These are phyloP conservation scores for Metschnikowia gelsemii DNA, from an alignment of 805 yeast genomes.

Conservation along the genomic window DNA sequence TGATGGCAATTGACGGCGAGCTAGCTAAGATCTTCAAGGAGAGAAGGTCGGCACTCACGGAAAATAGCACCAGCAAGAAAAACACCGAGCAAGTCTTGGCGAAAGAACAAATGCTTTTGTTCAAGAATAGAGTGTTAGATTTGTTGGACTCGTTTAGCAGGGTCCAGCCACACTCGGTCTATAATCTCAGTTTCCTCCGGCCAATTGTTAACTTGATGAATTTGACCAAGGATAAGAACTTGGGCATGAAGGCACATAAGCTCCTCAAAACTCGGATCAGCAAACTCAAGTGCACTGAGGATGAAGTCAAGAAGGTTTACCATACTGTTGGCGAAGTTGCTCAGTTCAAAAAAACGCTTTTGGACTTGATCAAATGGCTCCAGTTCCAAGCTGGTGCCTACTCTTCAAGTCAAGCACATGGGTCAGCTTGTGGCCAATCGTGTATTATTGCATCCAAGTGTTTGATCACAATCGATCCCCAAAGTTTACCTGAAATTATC, in stretches of 20 bases:
- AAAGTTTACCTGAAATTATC: conserved; percentile 43
- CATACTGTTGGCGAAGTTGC: conserved; percentile 18
- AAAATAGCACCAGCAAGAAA: conserved; percentile 51
- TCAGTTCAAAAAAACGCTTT: conserved; percentile 22
- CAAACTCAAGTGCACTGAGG: conserved; percentile 41
- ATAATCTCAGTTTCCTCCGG: conserved; percentile 45
- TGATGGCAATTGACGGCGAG: conserved; percentile 90
- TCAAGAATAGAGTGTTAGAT: conserved; percentile 78
- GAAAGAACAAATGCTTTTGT: conserved; percentile 70
- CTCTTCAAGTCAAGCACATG: conserved; percentile 48
- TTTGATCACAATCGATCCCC: conserved; percentile 37
- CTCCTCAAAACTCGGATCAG: conserved; percentile 60
- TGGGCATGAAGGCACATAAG: conserved; percentile 77
- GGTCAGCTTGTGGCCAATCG: conserved; percentile 61
- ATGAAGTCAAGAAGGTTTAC: conserved; percentile 21
- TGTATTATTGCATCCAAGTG: conserved; percentile 66
- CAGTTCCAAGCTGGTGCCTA: conserved; percentile 45
- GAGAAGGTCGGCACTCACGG: conserved; percentile 63
- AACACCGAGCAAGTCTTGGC: conserved; percentile 78
- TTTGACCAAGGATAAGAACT: conserved; percentile 63
- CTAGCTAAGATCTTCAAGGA: conserved; percentile 81
- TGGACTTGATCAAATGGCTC: conserved; percentile 36
- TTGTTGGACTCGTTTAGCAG: conserved; percentile 64
- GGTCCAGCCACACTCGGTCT: conserved; percentile 39
- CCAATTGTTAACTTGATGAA: conserved; percentile 63